phyloP scores from a whole-genome alignment of 495 filamentous ascomycete species.

The Daldinia loculata region DNA sequence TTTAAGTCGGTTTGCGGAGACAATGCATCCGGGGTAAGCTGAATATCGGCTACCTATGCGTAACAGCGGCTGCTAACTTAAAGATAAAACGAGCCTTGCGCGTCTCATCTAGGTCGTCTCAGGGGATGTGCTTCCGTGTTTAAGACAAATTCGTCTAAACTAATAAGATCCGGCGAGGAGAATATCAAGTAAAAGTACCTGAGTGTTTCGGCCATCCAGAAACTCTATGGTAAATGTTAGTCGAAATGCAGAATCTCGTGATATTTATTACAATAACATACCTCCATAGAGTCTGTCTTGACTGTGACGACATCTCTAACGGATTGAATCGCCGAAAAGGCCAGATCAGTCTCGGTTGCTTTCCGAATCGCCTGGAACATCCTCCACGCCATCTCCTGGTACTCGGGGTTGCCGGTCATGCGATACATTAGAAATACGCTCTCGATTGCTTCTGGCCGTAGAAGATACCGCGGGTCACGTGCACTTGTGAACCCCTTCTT shows the following conservation, averaged over 20 bases:
- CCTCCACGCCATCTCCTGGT: constrained; percentile 75
- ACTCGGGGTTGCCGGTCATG: constrained; percentile 72
- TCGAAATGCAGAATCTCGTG: not conserved
- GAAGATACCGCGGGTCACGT: constrained; percentile 51
- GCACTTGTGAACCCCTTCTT: constrained; percentile 41
- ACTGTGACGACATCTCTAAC: constrained; percentile 38
- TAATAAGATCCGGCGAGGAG: constrained; percentile 71
- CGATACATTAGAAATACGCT: constrained; percentile 80
- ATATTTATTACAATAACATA: constrained; percentile 18
- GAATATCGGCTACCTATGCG: not conserved
- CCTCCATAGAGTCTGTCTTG: constrained; percentile 57
- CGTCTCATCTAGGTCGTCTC: constrained; percentile 49
- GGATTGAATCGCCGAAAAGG: constrained; percentile 43
- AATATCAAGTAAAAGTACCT: constrained; percentile 91
- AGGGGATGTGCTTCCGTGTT: constrained; percentile 85
- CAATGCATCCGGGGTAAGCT: not conserved
- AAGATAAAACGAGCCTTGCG: not conserved
- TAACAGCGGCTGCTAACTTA: not conserved
- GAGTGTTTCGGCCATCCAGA: constrained; percentile 73
- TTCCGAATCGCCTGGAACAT: constrained; percentile 75
- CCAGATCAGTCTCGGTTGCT: constrained; percentile 63
- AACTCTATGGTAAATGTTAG: constrained; percentile 48
- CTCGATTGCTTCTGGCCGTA: constrained; percentile 74
- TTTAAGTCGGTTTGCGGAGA: not conserved
- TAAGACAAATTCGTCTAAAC: constrained; percentile 61